Evolutionary conservation across 2,329 filamentous ascomycete species (phyloP), one percentile per base, ranked within the genome.

Genomic region (Penicillium rolfsii): DNA sequence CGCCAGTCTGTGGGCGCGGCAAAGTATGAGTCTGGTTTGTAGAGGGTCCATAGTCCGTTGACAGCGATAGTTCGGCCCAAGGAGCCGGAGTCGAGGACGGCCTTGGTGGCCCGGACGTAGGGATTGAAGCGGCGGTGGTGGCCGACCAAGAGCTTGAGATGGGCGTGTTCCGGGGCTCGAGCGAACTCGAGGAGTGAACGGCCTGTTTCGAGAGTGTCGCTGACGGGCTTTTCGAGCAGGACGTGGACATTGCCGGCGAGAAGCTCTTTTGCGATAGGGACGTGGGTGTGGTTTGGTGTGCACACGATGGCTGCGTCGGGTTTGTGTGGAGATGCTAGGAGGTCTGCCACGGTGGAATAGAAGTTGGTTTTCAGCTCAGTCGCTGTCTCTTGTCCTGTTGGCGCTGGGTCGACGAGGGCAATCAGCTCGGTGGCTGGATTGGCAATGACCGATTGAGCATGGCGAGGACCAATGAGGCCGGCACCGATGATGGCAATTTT

Each of bases 91-190:
- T 71, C 64, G 0, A 87, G 64, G 0, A 79, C 72, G 14, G 78
- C 64, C 62, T 85, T 86, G 0, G 84, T 77, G 2, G 81, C 77
- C 5, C 79, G 71, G 5, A 85, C 79, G 68, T 84, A 85, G 0
- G 81, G 81, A 65, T 87, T 87, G 74, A 87, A 87, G 2, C 85
- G 80, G 9, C 85, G 78, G 67, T 87, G 85, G 63, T 87, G 85
- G 6, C 84, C 85, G 1, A 85, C 82, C 0, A 86, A 74, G 0
- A 84, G 73, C n/a, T 80, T 79, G n/a, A 80, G 71, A 1, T 71
- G 67, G 0, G 73, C 64, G 6, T 62, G 59, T 5, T 66, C 60
- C 1, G 68, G 63, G 3, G 62, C 63, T n/a, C 64, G 53, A 2
- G 65, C 59, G 22, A 68, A 65, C 5, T 60, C 36, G 0, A 76